phyloP scores from a whole-genome alignment of 1,139 yeast genomes.

The Wickerhamomyces sp. region DNA sequence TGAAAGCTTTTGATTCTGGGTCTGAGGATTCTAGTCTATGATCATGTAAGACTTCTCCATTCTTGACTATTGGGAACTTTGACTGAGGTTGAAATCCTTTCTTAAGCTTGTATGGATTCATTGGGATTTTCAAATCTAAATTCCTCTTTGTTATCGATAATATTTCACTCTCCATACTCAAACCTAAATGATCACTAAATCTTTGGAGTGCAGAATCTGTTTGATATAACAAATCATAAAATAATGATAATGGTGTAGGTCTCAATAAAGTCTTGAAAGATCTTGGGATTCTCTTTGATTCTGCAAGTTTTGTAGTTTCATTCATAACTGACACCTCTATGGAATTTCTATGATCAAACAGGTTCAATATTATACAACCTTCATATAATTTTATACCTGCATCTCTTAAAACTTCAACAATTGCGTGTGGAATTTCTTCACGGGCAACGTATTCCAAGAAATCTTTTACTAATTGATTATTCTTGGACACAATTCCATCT shows the following conservation, averaged over 20 bases:
- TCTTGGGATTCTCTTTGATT: slow-evolving; percentile 44
- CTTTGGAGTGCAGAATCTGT: slow-evolving; percentile 67
- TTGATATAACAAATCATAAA: slow-evolving; percentile 79
- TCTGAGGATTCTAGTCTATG: slow-evolving; percentile 47
- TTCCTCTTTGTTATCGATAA: slow-evolving; percentile 73
- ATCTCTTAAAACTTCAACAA: slow-evolving; percentile 84
- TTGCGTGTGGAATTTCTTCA: slow-evolving; percentile 84
- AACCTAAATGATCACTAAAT: slow-evolving; percentile 72
- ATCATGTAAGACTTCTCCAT: slow-evolving; percentile 33
- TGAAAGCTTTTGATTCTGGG: slow-evolving; percentile 36
- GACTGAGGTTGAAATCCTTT: slow-evolving; percentile 43
- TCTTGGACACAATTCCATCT: slow-evolving; percentile 78
- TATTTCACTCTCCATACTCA: slow-evolving; percentile 81
- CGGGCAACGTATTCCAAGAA: slow-evolving; percentile 74
- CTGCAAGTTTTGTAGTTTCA: slow-evolving; percentile 17
- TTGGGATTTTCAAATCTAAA: slow-evolving; percentile 65
- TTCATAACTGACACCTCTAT: slow-evolving; percentile 11
- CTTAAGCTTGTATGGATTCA: slow-evolving; percentile 53
- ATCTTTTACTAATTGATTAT: slow-evolving; percentile 72
- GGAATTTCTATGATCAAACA: slow-evolving; percentile 58
- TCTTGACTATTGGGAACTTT: slow-evolving; percentile 42
- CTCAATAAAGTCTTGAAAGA: slow-evolving; percentile 71
- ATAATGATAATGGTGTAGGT: slow-evolving; percentile 77
- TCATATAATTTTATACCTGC: slow-evolving; percentile 80
- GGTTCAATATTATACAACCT: slow-evolving; percentile 81